Conservation (phyloP, 2,329 filamentous ascomycete species). For the Colletotrichum salicis region DNA sequence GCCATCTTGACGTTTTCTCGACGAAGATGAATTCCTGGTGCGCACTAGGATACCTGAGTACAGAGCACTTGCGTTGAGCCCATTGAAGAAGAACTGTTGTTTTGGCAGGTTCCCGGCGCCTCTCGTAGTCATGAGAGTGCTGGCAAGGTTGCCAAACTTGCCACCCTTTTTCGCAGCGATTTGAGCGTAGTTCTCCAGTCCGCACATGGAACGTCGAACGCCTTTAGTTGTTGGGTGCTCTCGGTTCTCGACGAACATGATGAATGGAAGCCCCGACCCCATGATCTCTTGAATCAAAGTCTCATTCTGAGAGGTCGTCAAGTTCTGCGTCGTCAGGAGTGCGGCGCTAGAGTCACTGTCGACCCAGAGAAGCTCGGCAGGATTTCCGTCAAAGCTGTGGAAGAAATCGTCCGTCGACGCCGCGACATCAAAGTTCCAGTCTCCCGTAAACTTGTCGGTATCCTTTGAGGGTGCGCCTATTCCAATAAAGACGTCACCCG, state of each 20-base stretch:
- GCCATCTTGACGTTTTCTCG: constrained; percentile 47
- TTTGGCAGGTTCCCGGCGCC: constrained; percentile 76
- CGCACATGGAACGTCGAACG: constrained; percentile 84
- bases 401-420: constrained; percentile 84
- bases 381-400: constrained; percentile 69
- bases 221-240: constrained; percentile 72
- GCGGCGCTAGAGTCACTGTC: constrained; percentile 86
- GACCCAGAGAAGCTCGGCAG: constrained; percentile 76
- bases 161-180: constrained; percentile 68
- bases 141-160: constrained; percentile 57
- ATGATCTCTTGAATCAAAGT: constrained; percentile 65
- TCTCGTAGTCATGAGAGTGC: constrained; percentile 74
- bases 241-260: constrained; percentile 78
- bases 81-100: constrained; percentile 87
- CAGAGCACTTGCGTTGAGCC: constrained; percentile 75
- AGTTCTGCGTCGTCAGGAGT: constrained; percentile 80
- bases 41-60: constrained; percentile 81
- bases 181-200: constrained; percentile 73
- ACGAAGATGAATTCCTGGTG: constrained; percentile 61
- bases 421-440: constrained; percentile 84
- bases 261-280: constrained; percentile 69
- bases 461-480: constrained; percentile 77
- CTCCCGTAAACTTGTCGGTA: constrained; percentile 65
- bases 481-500: constrained; percentile 78
- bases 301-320: constrained; percentile 67